Conservation (phyloP, 2,329 filamentous ascomycete species). For the Phaeosphaeria sp. region DNA sequence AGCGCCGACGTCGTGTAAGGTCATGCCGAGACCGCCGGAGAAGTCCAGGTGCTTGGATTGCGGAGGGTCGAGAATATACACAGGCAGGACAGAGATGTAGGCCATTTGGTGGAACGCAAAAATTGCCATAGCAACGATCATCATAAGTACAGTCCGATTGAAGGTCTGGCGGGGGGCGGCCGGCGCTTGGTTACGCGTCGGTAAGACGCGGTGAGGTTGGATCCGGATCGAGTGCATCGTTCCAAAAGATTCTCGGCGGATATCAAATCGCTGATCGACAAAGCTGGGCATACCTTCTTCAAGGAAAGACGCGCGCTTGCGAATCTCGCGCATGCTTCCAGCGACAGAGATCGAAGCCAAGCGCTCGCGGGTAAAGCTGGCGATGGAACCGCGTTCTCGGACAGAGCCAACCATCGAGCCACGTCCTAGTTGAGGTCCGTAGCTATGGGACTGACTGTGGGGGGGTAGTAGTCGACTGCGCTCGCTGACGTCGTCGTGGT, state of each 20-base stretch:
- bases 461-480: constrained; percentile 63
- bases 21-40: constrained; percentile 69
- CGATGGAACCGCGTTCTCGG: constrained; percentile 32
- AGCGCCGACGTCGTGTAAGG: constrained; percentile 69
- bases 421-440: constrained; percentile 46
- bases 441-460: constrained; percentile 56
- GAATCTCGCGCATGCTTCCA: constrained; percentile 40
- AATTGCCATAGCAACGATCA: constrained; percentile 81
- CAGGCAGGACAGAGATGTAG: constrained; percentile 87
- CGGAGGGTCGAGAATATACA: constrained; percentile 83
- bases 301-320: constrained; percentile 45
- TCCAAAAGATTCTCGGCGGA: constrained; percentile 45
- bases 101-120: constrained; percentile 92
- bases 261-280: constrained; percentile 42
- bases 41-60: constrained; percentile 42
- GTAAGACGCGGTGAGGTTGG: constrained; percentile 32
- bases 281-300: constrained; percentile 45
- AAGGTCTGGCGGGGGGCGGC: constrained; percentile 52
- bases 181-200: constrained; percentile 18
- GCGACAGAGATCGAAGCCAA: constrained; percentile 38
- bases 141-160: constrained; percentile 71
- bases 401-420: constrained; percentile 34
- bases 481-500: constrained; percentile 75
- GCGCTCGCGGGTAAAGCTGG: constrained; percentile 31
- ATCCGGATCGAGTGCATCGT: constrained; percentile 46